Evolutionary conservation across 306 rosid genomes (phyloP).

Genomic region (Lathyrus sativus): DNA sequence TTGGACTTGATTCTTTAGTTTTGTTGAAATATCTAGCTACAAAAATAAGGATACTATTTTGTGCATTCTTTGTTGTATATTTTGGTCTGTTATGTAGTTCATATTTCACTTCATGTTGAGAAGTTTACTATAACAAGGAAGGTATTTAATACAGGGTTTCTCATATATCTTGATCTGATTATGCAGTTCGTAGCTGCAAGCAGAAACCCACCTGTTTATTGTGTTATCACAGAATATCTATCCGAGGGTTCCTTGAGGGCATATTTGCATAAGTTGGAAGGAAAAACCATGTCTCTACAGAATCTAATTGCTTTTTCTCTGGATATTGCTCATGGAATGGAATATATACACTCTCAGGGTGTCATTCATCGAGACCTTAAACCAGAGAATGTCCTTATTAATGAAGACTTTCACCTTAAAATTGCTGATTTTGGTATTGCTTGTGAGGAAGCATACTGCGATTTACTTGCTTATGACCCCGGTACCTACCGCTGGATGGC

Average conservation of each 20-base stretch:
- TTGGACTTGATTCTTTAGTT: slow-evolving; percentile 26
- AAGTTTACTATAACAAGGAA: slow-evolving; percentile 6
- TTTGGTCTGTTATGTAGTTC: slow-evolving; percentile 45
- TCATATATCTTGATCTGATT: slow-evolving; percentile 45
- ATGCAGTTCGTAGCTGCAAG: slow-evolving; percentile 84
- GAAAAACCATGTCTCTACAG: slow-evolving; percentile 55
- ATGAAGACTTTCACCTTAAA: slow-evolving; percentile 65
- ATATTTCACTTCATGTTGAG: slow-evolving; percentile 29
- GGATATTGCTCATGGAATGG: slow-evolving; percentile 93
- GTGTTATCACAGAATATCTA: slow-evolving; percentile 85
- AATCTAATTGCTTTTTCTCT: slow-evolving; percentile 66
- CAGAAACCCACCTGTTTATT: slow-evolving; percentile 85
- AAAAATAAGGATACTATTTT: slow-evolving; percentile 14
- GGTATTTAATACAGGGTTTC: slow-evolving; percentile 22
- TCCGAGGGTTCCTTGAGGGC: slow-evolving; percentile 87
- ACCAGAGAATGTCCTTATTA: slow-evolving; percentile 88
- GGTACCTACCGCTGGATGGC: slow-evolving; percentile 99
- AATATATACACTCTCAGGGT: slow-evolving; percentile 84
- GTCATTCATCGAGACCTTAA: slow-evolving; percentile 90
- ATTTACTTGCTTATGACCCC: slow-evolving; percentile 79
- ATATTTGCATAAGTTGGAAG: slow-evolving; percentile 75
- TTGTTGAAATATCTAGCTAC: slow-evolving; percentile 19
- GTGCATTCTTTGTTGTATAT: slow-evolving; percentile 23
- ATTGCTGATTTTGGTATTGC: slow-evolving; percentile 97
- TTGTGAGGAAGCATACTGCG: slow-evolving; percentile 79